phyloP scores from a whole-genome alignment of 495 filamentous ascomycete genomes.

The Neurospora discreta region DNA sequence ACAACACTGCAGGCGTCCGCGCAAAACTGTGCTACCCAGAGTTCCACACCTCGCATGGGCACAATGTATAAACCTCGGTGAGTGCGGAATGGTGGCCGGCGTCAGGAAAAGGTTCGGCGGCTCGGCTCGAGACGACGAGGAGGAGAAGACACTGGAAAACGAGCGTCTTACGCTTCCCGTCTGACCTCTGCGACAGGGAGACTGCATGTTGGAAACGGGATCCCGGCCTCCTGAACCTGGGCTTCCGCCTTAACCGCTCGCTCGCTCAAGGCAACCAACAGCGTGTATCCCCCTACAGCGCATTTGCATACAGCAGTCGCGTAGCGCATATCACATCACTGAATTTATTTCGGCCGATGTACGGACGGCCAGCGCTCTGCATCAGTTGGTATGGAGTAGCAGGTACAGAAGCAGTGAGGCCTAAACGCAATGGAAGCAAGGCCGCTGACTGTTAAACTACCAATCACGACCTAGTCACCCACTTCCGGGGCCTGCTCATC shows the following conservation, averaged over 20 bases:
- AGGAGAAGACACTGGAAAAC: not conserved
- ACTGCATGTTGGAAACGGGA: not conserved
- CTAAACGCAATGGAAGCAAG: not conserved
- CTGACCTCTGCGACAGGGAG: not conserved
- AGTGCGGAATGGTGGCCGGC: not conserved
- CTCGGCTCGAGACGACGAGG: not conserved
- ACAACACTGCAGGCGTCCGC: not conserved
- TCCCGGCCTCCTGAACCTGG: not conserved
- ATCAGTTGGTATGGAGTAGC: not conserved
- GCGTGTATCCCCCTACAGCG: not conserved
- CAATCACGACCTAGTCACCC: not conserved
- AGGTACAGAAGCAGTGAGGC: not conserved
- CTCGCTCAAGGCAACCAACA: not conserved
- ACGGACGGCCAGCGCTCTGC: not conserved
- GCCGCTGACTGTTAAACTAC: not conserved
- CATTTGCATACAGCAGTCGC: not conserved
- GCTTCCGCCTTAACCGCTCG: not conserved
- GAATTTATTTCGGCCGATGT: not conserved
- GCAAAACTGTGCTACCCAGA: not conserved
- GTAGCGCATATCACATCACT: not conserved
- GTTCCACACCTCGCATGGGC: not conserved
- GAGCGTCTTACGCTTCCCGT: not conserved
- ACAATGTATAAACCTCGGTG: not conserved
- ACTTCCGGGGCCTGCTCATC: not conserved
- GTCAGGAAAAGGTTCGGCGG: not conserved